Evolutionary conservation across 2,329 filamentous ascomycete species (phyloP), one percentile per base, ranked within the genome.

Genomic region (Rhinocladiella similis): DNA sequence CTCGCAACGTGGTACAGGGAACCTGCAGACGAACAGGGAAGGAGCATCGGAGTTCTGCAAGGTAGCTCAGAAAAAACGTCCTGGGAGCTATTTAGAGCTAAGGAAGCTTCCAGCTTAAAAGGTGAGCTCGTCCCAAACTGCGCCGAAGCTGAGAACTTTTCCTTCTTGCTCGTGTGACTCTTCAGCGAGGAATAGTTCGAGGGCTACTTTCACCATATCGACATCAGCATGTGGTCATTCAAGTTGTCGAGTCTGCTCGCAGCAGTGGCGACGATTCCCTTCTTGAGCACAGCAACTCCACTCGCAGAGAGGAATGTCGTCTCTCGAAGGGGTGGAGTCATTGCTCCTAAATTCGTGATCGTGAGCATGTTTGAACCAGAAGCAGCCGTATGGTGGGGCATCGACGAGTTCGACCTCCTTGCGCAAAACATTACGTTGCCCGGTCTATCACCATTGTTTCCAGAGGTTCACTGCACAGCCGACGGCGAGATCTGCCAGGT

Each of bases 401-500:
- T 82, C 39, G 73, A 69, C 51, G 56, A 86, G 75, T 78, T 79
- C 61, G 74, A 86, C 66, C 73, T 89, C 16, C 71, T 82, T 0
- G 80, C 79, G 1, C 72, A 77, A 38, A 83, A 84, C 60, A 75
- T 88, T 63, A 78, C 82, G 2, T 69, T 85, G 1, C 80, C 84
- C 0, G 86, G 86, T 1, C 75, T 88, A 10, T 88, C 85, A 0
- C 84, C 86, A 66, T 70, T 87, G 2, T 89, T 81, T 67, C 86
- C 86, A 0, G 72, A 81, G 16, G 80, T 85, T 0, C 83, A 86
- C 69, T 92, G 88, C 70, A 85, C 83, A 0, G 72, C 73, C 10
- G 73, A 84, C 63, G 76, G 80, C 27, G 75, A 79, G 2, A 74
- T 91, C 47, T 91, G 89, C 71, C 87, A 91, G 67, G 65, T 90